phyloP scores from a whole-genome alignment of 1,139 yeast genomes.

The Lodderomyces margitis region DNA sequence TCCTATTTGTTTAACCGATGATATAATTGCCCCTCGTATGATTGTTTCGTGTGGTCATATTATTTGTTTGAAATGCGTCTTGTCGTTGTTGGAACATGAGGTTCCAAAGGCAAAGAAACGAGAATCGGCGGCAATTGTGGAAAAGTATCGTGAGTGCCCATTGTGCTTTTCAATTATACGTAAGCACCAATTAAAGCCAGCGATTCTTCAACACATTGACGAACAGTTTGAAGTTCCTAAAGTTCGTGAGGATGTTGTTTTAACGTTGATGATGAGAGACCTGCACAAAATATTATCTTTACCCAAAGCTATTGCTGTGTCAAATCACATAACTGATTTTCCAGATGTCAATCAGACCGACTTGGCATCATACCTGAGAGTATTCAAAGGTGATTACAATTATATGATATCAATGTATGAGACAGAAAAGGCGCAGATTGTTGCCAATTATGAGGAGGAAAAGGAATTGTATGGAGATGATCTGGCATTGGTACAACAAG shows the following conservation, averaged over 20 bases:
- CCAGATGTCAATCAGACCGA: conserved; percentile 21
- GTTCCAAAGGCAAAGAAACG: conserved; percentile 39
- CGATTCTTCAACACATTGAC: conserved; percentile 54
- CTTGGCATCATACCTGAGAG: conserved; percentile 41
- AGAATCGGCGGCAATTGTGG: conserved; percentile 39
- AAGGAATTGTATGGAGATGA: conserved; percentile 54
- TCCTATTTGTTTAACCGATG: conserved; percentile 86
- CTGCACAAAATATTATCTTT: conserved; percentile 59
- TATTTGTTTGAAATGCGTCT: conserved; percentile 77
- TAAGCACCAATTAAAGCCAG: conserved; percentile 65
- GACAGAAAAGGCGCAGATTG: conserved; percentile 52
- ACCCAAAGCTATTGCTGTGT: conserved; percentile 46
- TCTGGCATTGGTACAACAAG: conserved; percentile 55
- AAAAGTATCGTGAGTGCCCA: conserved; percentile 76
- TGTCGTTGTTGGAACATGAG: conserved; percentile 67
- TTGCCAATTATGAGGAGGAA: conserved; percentile 53
- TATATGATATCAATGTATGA: conserved; percentile 55
- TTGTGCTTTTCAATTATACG: conserved; percentile 71
- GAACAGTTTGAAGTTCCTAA: conserved; percentile 61
- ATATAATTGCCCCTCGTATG: conserved; percentile 92
- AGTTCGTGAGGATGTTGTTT: conserved; percentile 55
- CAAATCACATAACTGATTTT: conserved; percentile 21
- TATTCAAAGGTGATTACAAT: conserved; percentile 60
- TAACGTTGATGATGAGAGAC: conserved; percentile 74
- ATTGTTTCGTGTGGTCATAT: conserved; percentile 87